Base-by-base conservation (phyloP, 2,329 filamentous ascomycete species). In the Aspergillus melleus region DNA sequence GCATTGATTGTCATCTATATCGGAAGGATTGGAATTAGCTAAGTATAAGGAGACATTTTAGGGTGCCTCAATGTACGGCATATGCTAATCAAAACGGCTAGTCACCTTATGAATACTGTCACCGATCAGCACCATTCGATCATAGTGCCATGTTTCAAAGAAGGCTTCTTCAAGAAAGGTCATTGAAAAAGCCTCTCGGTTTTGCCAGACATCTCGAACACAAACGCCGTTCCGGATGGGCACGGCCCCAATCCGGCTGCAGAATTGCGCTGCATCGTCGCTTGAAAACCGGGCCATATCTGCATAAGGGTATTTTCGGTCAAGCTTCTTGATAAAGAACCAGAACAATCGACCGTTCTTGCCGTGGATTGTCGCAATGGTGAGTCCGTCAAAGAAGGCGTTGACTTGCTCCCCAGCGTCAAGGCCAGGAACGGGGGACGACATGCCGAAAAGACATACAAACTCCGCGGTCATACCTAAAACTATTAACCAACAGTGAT, bases 1-100 rank as follows among this genome's bases (percentile, higher is more conserved):
- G 68, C 54, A 42, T 75, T 76, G 1, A 70, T 68, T 8, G 72
- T 73, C 71, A 77, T 70, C 71, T 73, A 24, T 4, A 53, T 30
- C 19, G 10, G 1, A 19, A 0, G 1, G 19, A 20, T 32, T 49
- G 26, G 39, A 4, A 19, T 56, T 30, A 56, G 46, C 1, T 8
- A 12, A 26, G 29, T 22, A 9, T 12, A 22, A 26, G 10, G 16
- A 19, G 20, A 10, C 11, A 1, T 2, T 2, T 5, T 36, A 9
- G 1, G 9, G 16, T 26, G 9, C 16, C n/a, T 5, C 11, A 24
- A 3, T 52, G 11, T 5, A 12, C 14, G 12, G 32, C n/a, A 19
- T 36, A 16, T 32, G 12, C 11, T 20, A 29, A 12, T 24, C 6
- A 14, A 20, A 22, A 12, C 22, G 30, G 19, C 29, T 10, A 29